phyloP scores from a whole-genome alignment of 257 asterid species.

The Scutellaria minor region DNA sequence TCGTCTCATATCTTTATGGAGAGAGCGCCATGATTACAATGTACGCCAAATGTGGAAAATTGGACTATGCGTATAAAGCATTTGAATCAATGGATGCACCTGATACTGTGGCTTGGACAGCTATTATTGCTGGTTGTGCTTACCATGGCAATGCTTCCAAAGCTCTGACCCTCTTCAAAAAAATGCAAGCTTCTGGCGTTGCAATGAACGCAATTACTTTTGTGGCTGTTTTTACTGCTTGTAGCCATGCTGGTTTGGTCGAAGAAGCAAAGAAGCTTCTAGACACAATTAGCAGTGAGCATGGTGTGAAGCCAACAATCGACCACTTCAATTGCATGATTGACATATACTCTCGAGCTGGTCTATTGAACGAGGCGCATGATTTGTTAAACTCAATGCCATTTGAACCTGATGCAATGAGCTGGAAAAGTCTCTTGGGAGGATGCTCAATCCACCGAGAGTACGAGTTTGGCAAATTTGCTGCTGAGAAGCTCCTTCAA shows the following conservation, averaged over 20 bases:
- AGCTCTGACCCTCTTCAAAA: constrained; percentile 48
- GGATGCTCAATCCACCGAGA: constrained; percentile 58
- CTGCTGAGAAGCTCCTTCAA: constrained; percentile 55
- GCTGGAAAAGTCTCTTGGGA: constrained; percentile 65
- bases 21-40: constrained; percentile 61
- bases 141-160: constrained; percentile 53
- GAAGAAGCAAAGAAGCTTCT: constrained; percentile 45
- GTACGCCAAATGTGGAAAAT: constrained; percentile 61
- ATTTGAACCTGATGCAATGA: constrained; percentile 56
- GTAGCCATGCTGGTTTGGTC: constrained; percentile 65
- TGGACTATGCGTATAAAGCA: constrained; percentile 47
- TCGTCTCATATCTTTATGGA: constrained; percentile 53
- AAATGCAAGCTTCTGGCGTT: constrained; percentile 51
- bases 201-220: constrained; percentile 49
- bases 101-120: constrained; percentile 61
- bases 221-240: constrained; percentile 54
- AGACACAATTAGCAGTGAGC: constrained; percentile 45
- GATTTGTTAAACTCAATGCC: constrained; percentile 52
- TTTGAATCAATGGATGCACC: constrained; percentile 49
- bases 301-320: constrained; percentile 47
- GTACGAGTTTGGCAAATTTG: constrained; percentile 55
- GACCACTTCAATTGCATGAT: constrained; percentile 62
- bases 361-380: constrained; percentile 46
- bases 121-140: constrained; percentile 57
- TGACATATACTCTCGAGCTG: constrained; percentile 58